A percentile compares a stretch with the other conserved stretches of the same genome.
Conservation (phyloP, 768 basidiomycete genomes). For the Paxillus ammoniavirescens region DNA sequence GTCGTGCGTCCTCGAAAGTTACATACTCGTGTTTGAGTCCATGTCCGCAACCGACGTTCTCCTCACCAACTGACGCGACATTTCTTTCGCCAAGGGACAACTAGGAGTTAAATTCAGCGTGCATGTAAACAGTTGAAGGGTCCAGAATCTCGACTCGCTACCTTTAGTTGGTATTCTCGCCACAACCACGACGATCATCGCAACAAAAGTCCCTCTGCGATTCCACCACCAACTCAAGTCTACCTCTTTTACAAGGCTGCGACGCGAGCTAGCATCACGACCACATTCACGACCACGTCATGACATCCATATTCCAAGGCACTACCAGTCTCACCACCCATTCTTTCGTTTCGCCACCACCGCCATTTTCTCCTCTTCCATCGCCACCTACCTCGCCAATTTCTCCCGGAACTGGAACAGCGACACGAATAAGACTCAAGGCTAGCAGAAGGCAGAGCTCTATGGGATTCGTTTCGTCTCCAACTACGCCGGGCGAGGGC, state of each 20-base stretch:
- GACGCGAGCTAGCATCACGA: not conserved
- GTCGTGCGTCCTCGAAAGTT: not conserved
- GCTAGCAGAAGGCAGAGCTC: slow-evolving; percentile 2
- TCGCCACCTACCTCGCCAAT: slow-evolving; percentile 22
- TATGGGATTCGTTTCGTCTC: not conserved
- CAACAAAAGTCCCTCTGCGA: not conserved
- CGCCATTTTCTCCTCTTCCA: not conserved
- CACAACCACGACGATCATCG: not conserved
- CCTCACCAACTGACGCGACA: slow-evolving; percentile 4
- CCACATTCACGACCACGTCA: not conserved
- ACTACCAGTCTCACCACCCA: not conserved
- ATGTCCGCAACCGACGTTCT: not conserved
- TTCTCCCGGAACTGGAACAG: slow-evolving; percentile 3
- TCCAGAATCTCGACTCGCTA: not conserved
- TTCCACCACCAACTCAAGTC: not conserved
- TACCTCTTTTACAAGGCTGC: too few relatives aligned
- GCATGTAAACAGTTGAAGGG: too few relatives aligned
- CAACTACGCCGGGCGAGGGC: not conserved
- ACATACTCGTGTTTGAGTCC: not conserved
- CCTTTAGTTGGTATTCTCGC: not conserved
- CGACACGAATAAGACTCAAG: slow-evolving; percentile 16
- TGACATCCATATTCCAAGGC: not conserved
- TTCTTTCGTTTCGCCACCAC: not conserved
- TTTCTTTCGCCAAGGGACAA: not conserved
- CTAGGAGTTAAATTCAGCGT: too few relatives aligned